Evolutionary conservation across 2,329 filamentous ascomycete genomes (phyloP), one percentile per base, ranked within the genome.

Genomic region (Alternaria sp.): DNA sequence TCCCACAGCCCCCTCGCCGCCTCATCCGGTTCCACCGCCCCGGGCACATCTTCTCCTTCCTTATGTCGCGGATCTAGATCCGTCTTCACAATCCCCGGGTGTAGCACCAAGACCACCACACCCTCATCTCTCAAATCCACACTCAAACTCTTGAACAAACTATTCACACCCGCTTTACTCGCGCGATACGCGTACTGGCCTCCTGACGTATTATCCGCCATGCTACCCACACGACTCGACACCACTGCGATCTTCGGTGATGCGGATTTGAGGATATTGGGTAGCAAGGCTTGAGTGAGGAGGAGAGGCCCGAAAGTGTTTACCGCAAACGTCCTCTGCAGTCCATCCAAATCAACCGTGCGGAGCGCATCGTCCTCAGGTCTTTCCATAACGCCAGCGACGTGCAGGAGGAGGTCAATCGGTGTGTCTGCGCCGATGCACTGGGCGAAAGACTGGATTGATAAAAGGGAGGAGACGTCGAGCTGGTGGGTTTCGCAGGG

Each of bases 231-330:
- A 17, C 83, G 78, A 28, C 76, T 80, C 45, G 78, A 81, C 46
- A 84, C 79, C 54, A 83, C 81, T 2, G 77, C 81, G 6, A 83
- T 74, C 21, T 76, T 72, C 2, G 81, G 77, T 11, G 66, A 64
- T 1, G 69, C 46, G 0, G 76, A 69, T 9, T 67, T 64, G 23
- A 81, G 68, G 10, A 84, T 62, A 57, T 81, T 83, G 6, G 80
- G 80, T 7, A 84, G 73, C 1, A 84, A 75, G 2, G 82, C 79
- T 71, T 83, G 81, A 1, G 80, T 83, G 0, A 85, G 72, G 5
- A 84, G 73, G 10, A 85, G 71, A 0, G 82, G 81, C 0, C 81
- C 82, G 57, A 82, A 82, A 1, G 82, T 79, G 68, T 84, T 85
- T 64, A 81, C 77, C 13, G 78, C 74, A 66, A 84, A 84, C 19